Evolutionary conservation across 164 flowering plant genomes (phyloP).

Genomic region (Piper betle): DNA sequence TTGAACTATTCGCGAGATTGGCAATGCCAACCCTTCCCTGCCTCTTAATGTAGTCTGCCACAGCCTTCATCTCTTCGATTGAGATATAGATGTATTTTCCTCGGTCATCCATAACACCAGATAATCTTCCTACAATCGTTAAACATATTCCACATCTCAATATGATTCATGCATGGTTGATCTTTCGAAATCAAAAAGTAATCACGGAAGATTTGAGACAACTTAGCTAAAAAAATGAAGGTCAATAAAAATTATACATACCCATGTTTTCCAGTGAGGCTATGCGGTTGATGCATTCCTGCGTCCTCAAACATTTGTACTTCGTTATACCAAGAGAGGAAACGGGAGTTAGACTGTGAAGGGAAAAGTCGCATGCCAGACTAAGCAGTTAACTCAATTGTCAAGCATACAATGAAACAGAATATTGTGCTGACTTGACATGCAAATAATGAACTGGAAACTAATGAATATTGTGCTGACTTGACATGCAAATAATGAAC

Average conservation of each 20-base stretch:
- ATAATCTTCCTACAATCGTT: constrained; percentile 49
- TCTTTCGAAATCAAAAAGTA: background rate
- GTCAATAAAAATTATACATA: constrained; percentile 14
- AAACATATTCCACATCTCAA: background rate
- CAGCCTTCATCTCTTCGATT: constrained; percentile 88
- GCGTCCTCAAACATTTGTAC: constrained; percentile 8
- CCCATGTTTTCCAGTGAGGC: constrained; percentile 78
- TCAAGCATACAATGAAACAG: too few species aligned
- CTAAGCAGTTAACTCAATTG: too few species aligned
- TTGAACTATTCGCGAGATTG: constrained; percentile 84
- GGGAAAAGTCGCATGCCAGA: background rate
- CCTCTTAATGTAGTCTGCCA: constrained; percentile 84
- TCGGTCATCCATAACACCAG: constrained; percentile 97
- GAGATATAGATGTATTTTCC: constrained; percentile 97
- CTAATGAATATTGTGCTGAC: too few species aligned
- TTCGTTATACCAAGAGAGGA: background rate
- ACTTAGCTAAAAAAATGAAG: too few species aligned
- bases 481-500: too few species aligned
- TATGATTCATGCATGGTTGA: background rate
- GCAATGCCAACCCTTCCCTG: constrained; percentile 87
- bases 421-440: too few species aligned
- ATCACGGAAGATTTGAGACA: background rate
- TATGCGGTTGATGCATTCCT: constrained; percentile 94
- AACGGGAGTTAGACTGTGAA: background rate
- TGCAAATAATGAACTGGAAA: too few species aligned